These are phyloP conservation scores for Cyclostephanos tholiformis DNA, from an alignment of 108 stramenopile species.

Conservation along the genomic window DNA sequence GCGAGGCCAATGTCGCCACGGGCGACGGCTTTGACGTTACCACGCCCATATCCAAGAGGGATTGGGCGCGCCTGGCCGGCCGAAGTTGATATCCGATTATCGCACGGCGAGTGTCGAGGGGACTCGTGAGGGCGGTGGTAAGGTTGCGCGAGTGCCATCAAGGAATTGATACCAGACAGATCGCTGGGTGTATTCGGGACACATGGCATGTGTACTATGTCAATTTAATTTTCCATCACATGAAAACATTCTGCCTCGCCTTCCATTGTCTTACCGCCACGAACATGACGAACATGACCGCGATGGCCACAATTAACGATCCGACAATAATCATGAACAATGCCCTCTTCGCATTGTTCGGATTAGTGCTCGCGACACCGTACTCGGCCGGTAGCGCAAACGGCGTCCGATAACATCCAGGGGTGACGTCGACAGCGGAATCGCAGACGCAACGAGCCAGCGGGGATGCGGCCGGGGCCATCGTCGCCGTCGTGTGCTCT, in stretches of 20 bases:
- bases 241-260: constrained; percentile 47
- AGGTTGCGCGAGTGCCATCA: constrained; percentile 52
- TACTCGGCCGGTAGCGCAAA: constrained; percentile 29
- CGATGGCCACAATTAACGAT: constrained; percentile 37
- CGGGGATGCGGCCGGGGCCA: no score
- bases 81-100: no score
- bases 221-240: constrained; percentile 24
- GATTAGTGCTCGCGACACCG: constrained; percentile 11
- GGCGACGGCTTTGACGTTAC: no score
- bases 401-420: constrained; percentile 35
- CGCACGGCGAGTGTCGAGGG: constrained; percentile 64
- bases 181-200: no score
- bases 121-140: constrained; percentile 80
- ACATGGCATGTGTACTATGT: no score
- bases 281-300: constrained; percentile 33
- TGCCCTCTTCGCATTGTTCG: constrained; percentile 33
- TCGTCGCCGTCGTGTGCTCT: constrained; percentile 2
- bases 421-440: constrained; percentile 22
- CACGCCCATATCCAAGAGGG: constrained; percentile 43
- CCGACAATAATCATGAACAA: constrained; percentile 46
- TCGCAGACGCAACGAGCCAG: constrained; percentile 42
- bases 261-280: no score
- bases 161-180: constrained; percentile 94
- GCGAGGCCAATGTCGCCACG: background rate
- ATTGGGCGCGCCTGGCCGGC: constrained; percentile 73